Evolutionary conservation across 2,329 filamentous ascomycete species (phyloP), one percentile per base, ranked within the genome.

Genomic region (Neophaeococcomyces mojaviensis): DNA sequence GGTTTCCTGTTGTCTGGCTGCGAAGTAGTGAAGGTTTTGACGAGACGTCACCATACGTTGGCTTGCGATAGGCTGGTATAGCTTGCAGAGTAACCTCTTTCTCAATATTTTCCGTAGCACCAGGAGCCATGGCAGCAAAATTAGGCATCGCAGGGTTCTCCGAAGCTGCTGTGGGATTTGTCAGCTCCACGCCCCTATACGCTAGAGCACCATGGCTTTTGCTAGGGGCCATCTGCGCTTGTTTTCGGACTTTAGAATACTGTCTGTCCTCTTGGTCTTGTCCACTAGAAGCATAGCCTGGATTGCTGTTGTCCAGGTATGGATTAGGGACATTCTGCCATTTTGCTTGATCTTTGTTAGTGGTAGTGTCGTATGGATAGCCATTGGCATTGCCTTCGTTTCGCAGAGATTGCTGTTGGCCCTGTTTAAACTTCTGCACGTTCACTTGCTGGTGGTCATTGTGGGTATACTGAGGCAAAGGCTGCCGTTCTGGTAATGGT

Each of bases 91-190:
- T 49, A 19, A 18, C 35, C 7, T 59, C 55, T 41, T 10, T 53
- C 53, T 44, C 49, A 50, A 37, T 40, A 34, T 39, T 58, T 24
- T 56, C 53, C 4, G 53, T 49, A 30, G 47, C 55, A 4, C 56
- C 47, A 19, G 68, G 60, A n/a, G 69, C 65, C 50, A 75, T 72
- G 2, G 72, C 73, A 57, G 80, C 77, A 54, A 82, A 82, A 53
- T 82, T 75, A 2, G 79, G 79, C 77, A 82, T 61, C 45, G 52
- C 55, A 53, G 55, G 49, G 37, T 61, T 56, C 26, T 49, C 16
- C 8, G 34, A 7, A 16, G 13, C 12, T 8, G 31, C 7, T 8
- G 8, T 20, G n/a, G 34, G 24, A 19, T n/a, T 28, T 8, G 32
- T 9, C 10, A 32, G 35, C 30, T 31, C 26, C 6, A 40, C 18